Conservation (phyloP, 2,329 filamentous ascomycete genomes). For the Talaromyces sp. region DNA sequence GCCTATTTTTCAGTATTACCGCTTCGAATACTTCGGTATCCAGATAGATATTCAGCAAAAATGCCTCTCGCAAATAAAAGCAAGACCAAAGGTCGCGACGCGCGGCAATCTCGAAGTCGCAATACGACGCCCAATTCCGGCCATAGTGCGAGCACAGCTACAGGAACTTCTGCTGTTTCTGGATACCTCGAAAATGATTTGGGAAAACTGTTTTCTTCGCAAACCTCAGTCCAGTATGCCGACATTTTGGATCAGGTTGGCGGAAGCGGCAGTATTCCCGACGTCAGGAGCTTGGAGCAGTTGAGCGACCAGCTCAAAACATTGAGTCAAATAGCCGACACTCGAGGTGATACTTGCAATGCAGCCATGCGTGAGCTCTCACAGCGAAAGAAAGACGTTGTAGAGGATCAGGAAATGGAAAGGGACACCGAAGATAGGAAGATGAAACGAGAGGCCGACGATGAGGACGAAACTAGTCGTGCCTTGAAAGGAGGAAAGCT, state of each 20-base stretch:
- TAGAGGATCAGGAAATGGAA: constrained; percentile 45
- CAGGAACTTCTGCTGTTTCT: constrained; percentile 27
- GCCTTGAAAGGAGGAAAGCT: constrained; percentile 57
- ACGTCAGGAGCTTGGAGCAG: constrained; percentile 43
- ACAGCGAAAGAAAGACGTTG: constrained; percentile 52
- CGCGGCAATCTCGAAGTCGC: constrained; percentile 53
- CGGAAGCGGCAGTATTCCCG: constrained; percentile 43
- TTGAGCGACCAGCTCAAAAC: constrained; percentile 52
- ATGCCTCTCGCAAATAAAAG: constrained; percentile 45
- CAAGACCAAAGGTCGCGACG: constrained; percentile 51
- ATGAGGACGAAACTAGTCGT: constrained; percentile 40
- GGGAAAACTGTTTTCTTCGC: constrained; percentile 44
- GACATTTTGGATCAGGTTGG: constrained; percentile 54
- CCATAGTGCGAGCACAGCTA: constrained; percentile 41
- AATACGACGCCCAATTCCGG: constrained; percentile 60
- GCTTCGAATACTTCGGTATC: background rate
- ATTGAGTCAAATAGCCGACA: constrained; percentile 54
- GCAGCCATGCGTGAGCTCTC: constrained; percentile 56
- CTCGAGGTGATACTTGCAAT: constrained; percentile 55
- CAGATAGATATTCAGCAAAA: background rate
- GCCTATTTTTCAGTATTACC: background rate
- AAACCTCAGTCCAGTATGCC: constrained; percentile 49
- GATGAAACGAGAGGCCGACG: constrained; percentile 41
- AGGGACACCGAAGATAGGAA: constrained; percentile 48
- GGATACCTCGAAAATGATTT: constrained; percentile 53